Evolutionary conservation across 1,284 basidiomycete genomes (phyloP).

Genomic region (Coniferiporia weirii): DNA sequence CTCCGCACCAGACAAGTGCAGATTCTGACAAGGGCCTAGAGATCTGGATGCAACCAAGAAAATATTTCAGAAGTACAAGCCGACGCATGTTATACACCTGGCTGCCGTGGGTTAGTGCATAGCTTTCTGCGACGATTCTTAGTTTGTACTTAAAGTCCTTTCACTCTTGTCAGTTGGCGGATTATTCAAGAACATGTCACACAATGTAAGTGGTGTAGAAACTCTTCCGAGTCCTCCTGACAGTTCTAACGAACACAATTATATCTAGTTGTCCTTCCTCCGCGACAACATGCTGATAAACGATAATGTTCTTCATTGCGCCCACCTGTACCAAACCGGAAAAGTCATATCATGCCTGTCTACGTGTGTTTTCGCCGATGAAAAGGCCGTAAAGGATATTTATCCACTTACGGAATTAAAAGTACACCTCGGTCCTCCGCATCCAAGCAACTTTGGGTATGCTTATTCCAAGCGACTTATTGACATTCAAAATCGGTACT

Average conservation of each 20-base stretch:
- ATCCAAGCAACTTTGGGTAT: slow-evolving; percentile 88
- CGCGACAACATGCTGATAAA: slow-evolving; percentile 90
- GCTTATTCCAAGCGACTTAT: slow-evolving; percentile 91
- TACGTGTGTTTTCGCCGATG: slow-evolving; percentile 86
- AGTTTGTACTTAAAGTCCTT: not conserved
- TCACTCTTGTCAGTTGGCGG: slow-evolving; percentile 62
- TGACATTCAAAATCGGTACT: slow-evolving; percentile 84
- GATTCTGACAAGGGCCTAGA: not conserved
- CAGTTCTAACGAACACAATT: not conserved
- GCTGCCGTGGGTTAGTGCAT: slow-evolving; percentile 67
- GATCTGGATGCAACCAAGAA: slow-evolving; percentile 32
- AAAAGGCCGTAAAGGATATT: slow-evolving; percentile 44
- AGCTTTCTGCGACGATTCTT: not conserved
- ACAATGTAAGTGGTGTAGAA: slow-evolving; percentile 53
- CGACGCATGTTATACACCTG: slow-evolving; percentile 88
- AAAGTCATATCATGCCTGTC: slow-evolving; percentile 86
- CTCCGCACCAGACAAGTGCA: no score
- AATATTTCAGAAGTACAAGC: slow-evolving; percentile 82
- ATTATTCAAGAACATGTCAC: slow-evolving; percentile 87
- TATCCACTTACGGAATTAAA: slow-evolving; percentile 89
- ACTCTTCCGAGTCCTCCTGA: not conserved
- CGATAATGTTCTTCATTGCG: slow-evolving; percentile 77
- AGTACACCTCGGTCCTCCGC: slow-evolving; percentile 84
- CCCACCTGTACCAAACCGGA: slow-evolving; percentile 55
- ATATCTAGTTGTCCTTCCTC: slow-evolving; percentile 68